Evolutionary conservation across 768 basidiomycete species (phyloP).

Genomic region (Serendipita vermifera): DNA sequence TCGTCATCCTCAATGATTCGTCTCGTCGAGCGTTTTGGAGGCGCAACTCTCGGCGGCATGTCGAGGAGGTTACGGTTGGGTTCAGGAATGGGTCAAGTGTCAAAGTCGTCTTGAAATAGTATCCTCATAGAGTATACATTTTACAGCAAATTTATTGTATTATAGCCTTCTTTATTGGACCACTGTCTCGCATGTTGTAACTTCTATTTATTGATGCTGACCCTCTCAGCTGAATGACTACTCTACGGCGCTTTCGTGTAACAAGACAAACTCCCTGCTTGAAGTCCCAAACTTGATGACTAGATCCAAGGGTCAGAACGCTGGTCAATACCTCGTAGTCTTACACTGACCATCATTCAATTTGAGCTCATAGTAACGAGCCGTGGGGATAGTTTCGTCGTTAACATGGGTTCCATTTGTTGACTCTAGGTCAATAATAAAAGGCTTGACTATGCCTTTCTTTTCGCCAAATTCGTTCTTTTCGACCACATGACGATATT

Average conservation of each 20-base stretch:
- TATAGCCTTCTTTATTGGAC: no score
- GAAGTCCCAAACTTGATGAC: constrained; percentile 81
- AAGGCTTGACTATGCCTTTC: constrained; percentile 78
- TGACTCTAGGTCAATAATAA: constrained; percentile 96
- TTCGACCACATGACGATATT: constrained; percentile 76
- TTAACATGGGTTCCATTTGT: constrained; percentile 94
- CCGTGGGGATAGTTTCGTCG: constrained; percentile 66
- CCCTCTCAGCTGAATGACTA: no score
- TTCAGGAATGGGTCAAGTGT: no score
- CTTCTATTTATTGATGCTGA: no score
- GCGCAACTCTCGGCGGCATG: constrained; percentile 7
- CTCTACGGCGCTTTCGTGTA: constrained; percentile 62
- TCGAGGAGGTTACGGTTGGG: background rate
- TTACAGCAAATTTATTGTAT: no score
- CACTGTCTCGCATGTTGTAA: no score
- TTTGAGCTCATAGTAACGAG: constrained; percentile 77
- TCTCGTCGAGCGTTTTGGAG: background rate
- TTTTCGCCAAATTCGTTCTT: constrained; percentile 76
- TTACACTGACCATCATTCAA: constrained; percentile 54
- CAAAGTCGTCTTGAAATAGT: no score
- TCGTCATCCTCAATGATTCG: constrained; percentile 9
- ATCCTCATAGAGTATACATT: no score
- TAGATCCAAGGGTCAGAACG: constrained; percentile 22
- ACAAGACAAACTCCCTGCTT: constrained; percentile 67
- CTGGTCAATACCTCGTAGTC: background rate